Evolutionary conservation across 176 grass and related monocot species (phyloP).

Genomic region (Eragrostis curvula): DNA sequence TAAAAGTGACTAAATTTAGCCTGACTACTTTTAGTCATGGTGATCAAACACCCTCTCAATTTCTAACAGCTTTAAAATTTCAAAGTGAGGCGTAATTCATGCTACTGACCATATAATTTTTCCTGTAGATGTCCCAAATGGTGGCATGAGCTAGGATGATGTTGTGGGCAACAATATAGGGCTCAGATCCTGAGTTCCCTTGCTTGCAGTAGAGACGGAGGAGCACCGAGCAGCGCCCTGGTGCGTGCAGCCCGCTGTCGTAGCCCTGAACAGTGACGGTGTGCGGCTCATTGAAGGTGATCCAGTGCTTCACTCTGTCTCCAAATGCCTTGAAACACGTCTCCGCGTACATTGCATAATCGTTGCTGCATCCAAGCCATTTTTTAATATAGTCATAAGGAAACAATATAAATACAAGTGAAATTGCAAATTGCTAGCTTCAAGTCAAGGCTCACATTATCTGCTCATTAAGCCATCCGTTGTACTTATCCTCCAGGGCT

Average conservation of each 20-base stretch:
- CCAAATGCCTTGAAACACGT: constrained; percentile 86
- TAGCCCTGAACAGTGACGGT: constrained; percentile 88
- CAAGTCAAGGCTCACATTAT: constrained; percentile 54
- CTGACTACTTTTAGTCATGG: no score
- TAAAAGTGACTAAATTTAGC: no score
- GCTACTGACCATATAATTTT: constrained; percentile 61
- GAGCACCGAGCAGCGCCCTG: constrained; percentile 81
- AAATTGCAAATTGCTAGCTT: not conserved
- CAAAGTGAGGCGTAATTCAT: not conserved
- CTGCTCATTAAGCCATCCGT: constrained; percentile 77
- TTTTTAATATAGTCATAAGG: not conserved
- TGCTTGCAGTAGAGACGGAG: constrained; percentile 69
- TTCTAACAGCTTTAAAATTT: not conserved
- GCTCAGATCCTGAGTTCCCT: constrained; percentile 80
- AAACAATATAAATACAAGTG: not conserved
- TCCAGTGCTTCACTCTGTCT: constrained; percentile 87
- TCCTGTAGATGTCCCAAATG: constrained; percentile 56
- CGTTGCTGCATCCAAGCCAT: constrained; percentile 47
- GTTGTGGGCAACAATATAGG: constrained; percentile 89
- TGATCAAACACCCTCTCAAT: no score
- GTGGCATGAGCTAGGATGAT: constrained; percentile 74
- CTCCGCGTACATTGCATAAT: constrained; percentile 72
- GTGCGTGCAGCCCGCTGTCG: constrained; percentile 81
- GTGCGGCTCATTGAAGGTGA: constrained; percentile 94
- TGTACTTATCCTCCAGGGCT: constrained; percentile 79